Conservation (phyloP, 768 basidiomycete genomes). For the Chalciporus piperatus region DNA sequence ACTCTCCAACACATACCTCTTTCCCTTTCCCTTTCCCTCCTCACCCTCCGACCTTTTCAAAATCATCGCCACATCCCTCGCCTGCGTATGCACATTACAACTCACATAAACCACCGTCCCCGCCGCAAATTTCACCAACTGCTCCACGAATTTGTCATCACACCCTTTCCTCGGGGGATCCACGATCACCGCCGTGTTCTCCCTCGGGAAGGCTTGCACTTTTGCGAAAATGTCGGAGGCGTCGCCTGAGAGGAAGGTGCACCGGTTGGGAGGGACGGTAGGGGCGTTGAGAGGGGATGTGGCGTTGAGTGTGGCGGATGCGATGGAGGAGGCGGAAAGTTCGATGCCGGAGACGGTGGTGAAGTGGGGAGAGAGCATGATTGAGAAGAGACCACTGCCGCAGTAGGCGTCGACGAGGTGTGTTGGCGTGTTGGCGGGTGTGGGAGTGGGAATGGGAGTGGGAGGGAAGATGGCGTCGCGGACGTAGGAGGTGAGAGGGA, state of each 20-base stretch:
- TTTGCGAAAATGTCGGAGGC: slow-evolving; percentile 80
- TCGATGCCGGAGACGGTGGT: slow-evolving; percentile 83
- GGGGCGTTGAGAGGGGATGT: slow-evolving; percentile 33
- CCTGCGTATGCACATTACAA: slow-evolving; percentile 94
- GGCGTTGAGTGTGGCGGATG: slow-evolving; percentile 64
- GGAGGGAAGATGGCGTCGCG: slow-evolving; percentile 63
- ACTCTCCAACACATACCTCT: slow-evolving; percentile 75
- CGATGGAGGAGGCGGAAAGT: slow-evolving; percentile 71
- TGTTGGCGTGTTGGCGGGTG: no score
- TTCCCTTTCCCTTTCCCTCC: slow-evolving; percentile 34
- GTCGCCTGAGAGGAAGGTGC: slow-evolving; percentile 75
- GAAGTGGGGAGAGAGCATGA: slow-evolving; percentile 77
- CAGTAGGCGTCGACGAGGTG: slow-evolving; percentile 97
- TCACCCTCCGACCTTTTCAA: slow-evolving; percentile 42
- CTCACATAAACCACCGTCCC: slow-evolving; percentile 83
- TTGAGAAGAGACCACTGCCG: slow-evolving; percentile 84
- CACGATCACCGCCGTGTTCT: slow-evolving; percentile 67
- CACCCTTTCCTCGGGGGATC: slow-evolving; percentile 97
- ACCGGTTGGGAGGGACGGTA: slow-evolving; percentile 46
- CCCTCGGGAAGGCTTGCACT: slow-evolving; percentile 63
- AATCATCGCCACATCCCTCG: slow-evolving; percentile 81
- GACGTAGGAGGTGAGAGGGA: slow-evolving; percentile 82
- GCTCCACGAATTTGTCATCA: slow-evolving; percentile 73
- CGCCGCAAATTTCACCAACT: slow-evolving; percentile 69
- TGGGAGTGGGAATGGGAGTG: background rate